phyloP scores from a whole-genome alignment of 169 alveolate species.

The Fabrea salina region DNA sequence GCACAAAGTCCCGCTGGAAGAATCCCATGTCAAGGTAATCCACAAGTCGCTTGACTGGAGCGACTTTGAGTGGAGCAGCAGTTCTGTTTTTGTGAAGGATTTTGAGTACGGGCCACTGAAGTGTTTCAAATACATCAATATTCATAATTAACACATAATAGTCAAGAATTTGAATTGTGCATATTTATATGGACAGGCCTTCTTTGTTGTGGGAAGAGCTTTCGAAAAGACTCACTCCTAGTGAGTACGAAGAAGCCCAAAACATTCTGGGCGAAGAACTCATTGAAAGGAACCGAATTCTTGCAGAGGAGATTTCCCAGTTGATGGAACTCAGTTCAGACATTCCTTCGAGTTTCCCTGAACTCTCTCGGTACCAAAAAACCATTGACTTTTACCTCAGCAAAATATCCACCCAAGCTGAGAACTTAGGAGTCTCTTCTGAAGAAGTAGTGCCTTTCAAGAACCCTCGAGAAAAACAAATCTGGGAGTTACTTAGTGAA shows the following conservation, averaged over 20 bases:
- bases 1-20: constrained; percentile 59
- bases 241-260: constrained; percentile 1
- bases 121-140: constrained; percentile 27
- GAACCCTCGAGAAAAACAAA: background rate
- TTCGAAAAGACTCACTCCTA: background rate
- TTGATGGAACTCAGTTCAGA: background rate
- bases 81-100: constrained; percentile 45
- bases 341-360: background rate
- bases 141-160: no score
- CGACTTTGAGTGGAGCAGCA: constrained; percentile 72
- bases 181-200: background rate
- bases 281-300: background rate
- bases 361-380: background rate
- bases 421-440: background rate
- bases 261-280: background rate
- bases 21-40: constrained; percentile 40
- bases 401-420: background rate
- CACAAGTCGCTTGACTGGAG: constrained; percentile 63
- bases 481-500: background rate
- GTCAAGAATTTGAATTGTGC: no score
- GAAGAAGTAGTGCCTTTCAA: background rate
- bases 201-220: background rate
- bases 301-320: background rate
- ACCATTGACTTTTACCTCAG: background rate
- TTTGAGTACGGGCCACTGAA: constrained; percentile 29